A percentile compares a stretch with the other conserved stretches of the same genome.
Conservation (phyloP, 2,329 filamentous ascomycete species). For the Cordyceps farinosa region DNA sequence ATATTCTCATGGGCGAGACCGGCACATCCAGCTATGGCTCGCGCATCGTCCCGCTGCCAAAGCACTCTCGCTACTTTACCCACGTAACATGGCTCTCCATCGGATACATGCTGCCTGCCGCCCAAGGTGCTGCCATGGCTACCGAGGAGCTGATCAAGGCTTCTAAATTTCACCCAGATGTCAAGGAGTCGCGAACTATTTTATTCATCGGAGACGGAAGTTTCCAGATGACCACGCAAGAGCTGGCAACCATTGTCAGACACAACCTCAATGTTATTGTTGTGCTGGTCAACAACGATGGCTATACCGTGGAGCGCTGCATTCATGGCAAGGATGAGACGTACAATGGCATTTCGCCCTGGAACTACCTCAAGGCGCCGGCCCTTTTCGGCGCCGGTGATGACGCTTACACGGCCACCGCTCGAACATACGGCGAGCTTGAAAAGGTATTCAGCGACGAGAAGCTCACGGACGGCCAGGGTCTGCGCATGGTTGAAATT, state of each 20-base stretch:
- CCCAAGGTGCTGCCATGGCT: conserved; percentile 54
- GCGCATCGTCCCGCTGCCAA: conserved; percentile 47
- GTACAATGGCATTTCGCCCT: conserved; percentile 55
- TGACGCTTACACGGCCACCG: conserved; percentile 36
- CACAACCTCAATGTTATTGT: conserved; percentile 46
- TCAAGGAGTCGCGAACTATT: conserved; percentile 39
- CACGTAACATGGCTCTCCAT: conserved; percentile 57
- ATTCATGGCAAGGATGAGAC: conserved; percentile 51
- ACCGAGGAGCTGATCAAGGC: conserved; percentile 39
- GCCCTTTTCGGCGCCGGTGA: conserved; percentile 45
- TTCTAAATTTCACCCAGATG: conserved; percentile 19
- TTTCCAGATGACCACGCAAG: conserved; percentile 64
- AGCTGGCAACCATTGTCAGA: conserved; percentile 60
- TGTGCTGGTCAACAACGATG: conserved; percentile 56
- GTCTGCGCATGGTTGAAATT: conserved; percentile 33
- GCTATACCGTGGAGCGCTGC: conserved; percentile 56
- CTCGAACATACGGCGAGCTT: conserved; percentile 44
- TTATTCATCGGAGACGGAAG: conserved; percentile 62
- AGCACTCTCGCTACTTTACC: conserved; percentile 44
- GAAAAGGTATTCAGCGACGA: conserved; percentile 31
- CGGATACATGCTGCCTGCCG: conserved; percentile 57
- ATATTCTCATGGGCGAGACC: conserved; percentile 56
- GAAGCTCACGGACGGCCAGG: conserved; percentile 22
- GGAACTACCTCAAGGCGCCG: conserved; percentile 48
- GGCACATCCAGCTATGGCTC: conserved; percentile 55